phyloP scores from a whole-genome alignment of 139 green algal species.

The Eudorina sp. region DNA sequence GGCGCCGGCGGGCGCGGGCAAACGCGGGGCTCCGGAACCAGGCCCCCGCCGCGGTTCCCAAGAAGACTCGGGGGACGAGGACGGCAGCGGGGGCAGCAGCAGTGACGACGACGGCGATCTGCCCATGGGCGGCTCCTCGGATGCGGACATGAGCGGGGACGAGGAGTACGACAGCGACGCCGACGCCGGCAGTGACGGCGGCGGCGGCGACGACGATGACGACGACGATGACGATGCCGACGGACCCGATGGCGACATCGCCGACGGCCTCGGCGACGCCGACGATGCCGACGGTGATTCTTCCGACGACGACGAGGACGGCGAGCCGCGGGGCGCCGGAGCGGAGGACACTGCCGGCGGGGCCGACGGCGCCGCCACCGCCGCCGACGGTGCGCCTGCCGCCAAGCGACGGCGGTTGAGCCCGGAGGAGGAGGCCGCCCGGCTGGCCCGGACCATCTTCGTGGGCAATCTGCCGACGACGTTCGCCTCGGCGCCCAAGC shows the following conservation, averaged over 20 bases:
- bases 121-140: too few relatives aligned
- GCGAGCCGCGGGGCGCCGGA: neutral
- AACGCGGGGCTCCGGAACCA: neutral
- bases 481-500: constrained; percentile 64
- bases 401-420: constrained; percentile 13
- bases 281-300: neutral
- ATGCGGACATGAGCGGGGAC: too few relatives aligned
- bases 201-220: neutral
- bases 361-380: neutral
- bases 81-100: too few relatives aligned
- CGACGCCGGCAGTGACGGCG: neutral
- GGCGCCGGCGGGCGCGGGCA: neutral
- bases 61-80: too few relatives aligned
- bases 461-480: constrained; percentile 90
- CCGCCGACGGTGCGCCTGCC: neutral
- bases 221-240: neutral
- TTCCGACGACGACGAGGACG: neutral
- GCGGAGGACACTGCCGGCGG: neutral
- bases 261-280: neutral
- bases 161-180: neutral
- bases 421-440: constrained; percentile 64
- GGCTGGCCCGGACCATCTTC: constrained; percentile 87
- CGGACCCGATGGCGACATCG: constrained; percentile 13
- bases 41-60: neutral
- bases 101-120: neutral